Conservation (phyloP, 495 filamentous ascomycete genomes). For the Massariosphaeria phaeospora region DNA sequence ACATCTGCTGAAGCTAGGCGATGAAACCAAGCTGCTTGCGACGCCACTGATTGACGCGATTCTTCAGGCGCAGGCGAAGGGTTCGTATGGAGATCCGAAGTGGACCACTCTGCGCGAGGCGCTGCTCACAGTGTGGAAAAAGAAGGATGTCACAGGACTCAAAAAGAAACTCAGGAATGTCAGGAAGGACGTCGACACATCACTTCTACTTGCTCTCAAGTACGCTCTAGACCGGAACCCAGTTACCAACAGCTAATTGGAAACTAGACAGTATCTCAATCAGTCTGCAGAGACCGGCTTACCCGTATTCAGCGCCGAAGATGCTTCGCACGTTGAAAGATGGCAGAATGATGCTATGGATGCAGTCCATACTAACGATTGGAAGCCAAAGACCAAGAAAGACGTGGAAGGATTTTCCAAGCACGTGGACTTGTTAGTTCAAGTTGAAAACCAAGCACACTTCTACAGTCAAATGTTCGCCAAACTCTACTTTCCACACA, state of each 20-base stretch:
- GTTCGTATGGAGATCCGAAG: conserved; percentile 2
- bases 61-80: not conserved
- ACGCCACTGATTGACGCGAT: conserved; percentile 2
- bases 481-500: conserved; percentile 4
- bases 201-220: conserved; percentile 8
- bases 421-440: not conserved
- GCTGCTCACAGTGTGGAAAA: conserved; percentile 9
- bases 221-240: not conserved
- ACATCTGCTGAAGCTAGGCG: conserved; percentile 13
- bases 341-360: conserved; percentile 16
- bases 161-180: conserved; percentile 7
- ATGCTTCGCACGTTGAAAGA: not conserved
- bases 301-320: conserved; percentile 1
- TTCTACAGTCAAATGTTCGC: conserved; percentile 1
- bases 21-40: conserved; percentile 1
- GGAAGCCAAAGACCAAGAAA: conserved; percentile 16
- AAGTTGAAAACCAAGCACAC: not conserved
- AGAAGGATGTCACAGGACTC: conserved; percentile 8
- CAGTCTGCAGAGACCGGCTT: conserved; percentile 13
- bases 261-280: conserved; percentile 9
- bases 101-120: conserved; percentile 7
- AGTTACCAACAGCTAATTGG: not conserved
- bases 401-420: conserved; percentile 15
- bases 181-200: conserved; percentile 10
- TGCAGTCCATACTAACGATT: conserved; percentile 3